A percentile compares a stretch with the other conserved stretches of the same genome.
phyloP scores from a whole-genome alignment of 2,329 filamentous ascomycete genomes.

The Sporothrix euskadiensis region DNA sequence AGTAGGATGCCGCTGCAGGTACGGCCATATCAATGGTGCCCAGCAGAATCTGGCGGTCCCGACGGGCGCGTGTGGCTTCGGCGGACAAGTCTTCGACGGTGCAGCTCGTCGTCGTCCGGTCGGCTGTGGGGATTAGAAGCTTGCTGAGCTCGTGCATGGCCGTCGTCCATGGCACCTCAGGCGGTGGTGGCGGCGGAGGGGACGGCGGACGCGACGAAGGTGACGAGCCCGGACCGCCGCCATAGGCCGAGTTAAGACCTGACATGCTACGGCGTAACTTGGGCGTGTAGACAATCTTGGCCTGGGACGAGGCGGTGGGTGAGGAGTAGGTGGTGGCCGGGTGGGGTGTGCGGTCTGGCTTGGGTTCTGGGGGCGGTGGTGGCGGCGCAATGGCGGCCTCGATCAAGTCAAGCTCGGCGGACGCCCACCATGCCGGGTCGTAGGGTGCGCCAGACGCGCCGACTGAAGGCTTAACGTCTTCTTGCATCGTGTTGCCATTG shows the following conservation, averaged over 20 bases:
- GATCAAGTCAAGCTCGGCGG: conserved; percentile 65
- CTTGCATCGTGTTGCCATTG: neutral
- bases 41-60: conserved; percentile 59
- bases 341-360: conserved; percentile 56
- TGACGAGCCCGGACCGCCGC: conserved; percentile 29
- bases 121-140: conserved; percentile 69
- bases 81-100: conserved; percentile 75
- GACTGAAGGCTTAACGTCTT: neutral
- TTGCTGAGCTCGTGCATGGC: conserved; percentile 83
- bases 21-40: conserved; percentile 29
- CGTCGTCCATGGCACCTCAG: conserved; percentile 80
- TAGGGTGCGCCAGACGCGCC: conserved; percentile 45
- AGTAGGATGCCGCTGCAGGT: neutral
- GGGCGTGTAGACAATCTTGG: conserved; percentile 72
- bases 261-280: conserved; percentile 66
- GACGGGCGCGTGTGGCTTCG: conserved; percentile 62
- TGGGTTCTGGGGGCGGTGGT: conserved; percentile 47
- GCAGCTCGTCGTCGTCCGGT: conserved; percentile 74
- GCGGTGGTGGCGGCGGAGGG: conserved; percentile 66
- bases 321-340: conserved; percentile 75
- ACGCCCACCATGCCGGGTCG: conserved; percentile 72
- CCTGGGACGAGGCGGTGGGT: conserved; percentile 82
- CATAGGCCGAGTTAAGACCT: conserved; percentile 47
- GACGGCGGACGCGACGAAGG: conserved; percentile 41
- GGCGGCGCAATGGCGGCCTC: conserved; percentile 59